phyloP scores from a whole-genome alignment of 305 asterid genomes.

The Salvia sclarea region DNA sequence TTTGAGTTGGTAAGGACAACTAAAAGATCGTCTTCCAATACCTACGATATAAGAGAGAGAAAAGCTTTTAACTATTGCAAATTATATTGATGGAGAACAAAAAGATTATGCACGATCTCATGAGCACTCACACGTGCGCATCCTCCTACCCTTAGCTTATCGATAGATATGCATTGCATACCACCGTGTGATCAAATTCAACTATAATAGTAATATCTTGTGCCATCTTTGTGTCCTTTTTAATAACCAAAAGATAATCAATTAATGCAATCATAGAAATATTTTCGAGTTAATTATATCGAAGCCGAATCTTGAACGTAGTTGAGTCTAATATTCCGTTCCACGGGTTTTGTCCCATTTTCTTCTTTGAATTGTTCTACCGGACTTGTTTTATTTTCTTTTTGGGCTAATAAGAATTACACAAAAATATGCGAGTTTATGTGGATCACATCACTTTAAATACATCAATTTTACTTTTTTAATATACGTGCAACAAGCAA shows the following conservation, averaged over 20 bases:
- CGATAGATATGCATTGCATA: not conserved
- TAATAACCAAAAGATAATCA: too few species aligned
- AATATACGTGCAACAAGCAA: too few species aligned
- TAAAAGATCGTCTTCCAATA: not conserved
- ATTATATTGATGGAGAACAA: not conserved
- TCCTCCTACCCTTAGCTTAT: not conserved
- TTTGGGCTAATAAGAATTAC: too few species aligned
- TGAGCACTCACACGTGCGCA: constrained; percentile 13
- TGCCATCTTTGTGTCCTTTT: not conserved
- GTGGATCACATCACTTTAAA: too few species aligned
- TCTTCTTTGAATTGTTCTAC: too few species aligned
- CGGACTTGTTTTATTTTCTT: too few species aligned
- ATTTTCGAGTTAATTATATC: not conserved
- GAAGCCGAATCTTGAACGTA: not conserved
- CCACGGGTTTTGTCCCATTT: too few species aligned
- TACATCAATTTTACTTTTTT: too few species aligned
- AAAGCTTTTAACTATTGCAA: not conserved
- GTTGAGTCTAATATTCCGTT: too few species aligned
- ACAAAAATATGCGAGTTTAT: too few species aligned
- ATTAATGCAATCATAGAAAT: not conserved
- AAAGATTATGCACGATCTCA: not conserved
- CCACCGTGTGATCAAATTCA: not conserved
- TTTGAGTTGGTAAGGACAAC: too few species aligned
- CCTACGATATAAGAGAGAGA: not conserved
- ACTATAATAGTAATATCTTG: not conserved